Evolutionary conservation across 441 rosid species (phyloP), one percentile per base, ranked within the genome.

Genomic region (Populus tomentosa): DNA sequence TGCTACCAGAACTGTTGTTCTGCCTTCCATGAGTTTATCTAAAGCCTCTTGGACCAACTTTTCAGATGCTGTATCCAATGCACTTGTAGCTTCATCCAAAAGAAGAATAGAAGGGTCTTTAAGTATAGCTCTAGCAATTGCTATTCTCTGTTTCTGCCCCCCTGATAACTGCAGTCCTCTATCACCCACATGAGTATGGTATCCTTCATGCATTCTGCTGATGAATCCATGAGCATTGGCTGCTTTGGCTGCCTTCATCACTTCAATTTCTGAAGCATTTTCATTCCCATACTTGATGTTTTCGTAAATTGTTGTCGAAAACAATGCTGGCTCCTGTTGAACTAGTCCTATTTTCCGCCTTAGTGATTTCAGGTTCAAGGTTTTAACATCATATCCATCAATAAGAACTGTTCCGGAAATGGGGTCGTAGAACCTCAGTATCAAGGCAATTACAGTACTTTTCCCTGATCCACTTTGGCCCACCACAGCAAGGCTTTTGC

Each of bases 401-500:
- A 94, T 88, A 64, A 80, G 72, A 70, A 92, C 77, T 23, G 61
- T 53, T 9, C 98, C 98, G 0, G 80, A 85, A 67, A 32, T 42
- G 5, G 94, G 89, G 69, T 92, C 97, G 16, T 91, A 94, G 79
- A 94, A 92, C 82, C 96, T 85, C 85, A 87, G 84, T 21, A 92
- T 85, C n/a, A 94, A 85, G 28, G 89, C 76, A 20, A 94, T 86
- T 73, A 90, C 87, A 0, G 97, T 90, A 74, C 96, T 92, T 83
- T 94, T 94, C 63, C 97, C 98, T 6, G 97, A 91, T 36, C 98
- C 98, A 20, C 98, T 94, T 71, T 81, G 90, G 64, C 95, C 98
- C 6, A 91, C 97, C 6, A 92, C 84, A 2, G 95, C 97, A 26
- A 91, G 85, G 72, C 92, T 91, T 77, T 82, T 90, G 23, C 98